These are phyloP conservation scores for Debaryomyces subglobosus DNA, from an alignment of 1,139 yeast genomes.

Conservation along the genomic window DNA sequence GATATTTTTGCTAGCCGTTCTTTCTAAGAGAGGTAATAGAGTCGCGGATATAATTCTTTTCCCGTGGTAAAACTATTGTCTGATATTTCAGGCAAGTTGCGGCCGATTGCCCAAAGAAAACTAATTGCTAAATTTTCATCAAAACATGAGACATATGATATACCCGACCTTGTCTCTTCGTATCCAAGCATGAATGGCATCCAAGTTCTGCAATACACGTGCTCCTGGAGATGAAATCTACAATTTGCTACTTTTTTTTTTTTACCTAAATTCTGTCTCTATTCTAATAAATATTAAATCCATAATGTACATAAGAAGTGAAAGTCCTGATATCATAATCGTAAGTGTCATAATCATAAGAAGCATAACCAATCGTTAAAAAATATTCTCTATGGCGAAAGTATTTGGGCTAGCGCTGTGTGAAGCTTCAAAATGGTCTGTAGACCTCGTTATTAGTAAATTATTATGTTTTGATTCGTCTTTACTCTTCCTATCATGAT, in stretches of 20 bases:
- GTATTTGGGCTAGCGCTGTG: background rate
- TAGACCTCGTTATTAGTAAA: background rate
- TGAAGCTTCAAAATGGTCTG: conserved; percentile 1
- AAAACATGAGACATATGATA: too few relatives aligned
- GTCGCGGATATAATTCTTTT: background rate
- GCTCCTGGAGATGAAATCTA: background rate
- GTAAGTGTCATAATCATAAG: background rate
- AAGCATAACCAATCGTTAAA: background rate
- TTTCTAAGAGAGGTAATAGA: background rate
- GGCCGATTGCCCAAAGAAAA: background rate
- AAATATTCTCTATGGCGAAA: conserved; percentile 1
- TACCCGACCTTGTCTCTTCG: too few relatives aligned
- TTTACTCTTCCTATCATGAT: background rate
- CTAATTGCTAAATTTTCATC: too few relatives aligned
- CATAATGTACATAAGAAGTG: background rate
- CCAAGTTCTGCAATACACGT: background rate
- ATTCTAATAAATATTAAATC: background rate
- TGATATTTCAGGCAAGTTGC: background rate
- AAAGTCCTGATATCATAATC: background rate
- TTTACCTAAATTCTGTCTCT: background rate
- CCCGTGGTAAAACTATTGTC: background rate
- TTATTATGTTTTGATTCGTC: background rate
- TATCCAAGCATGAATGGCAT: background rate
- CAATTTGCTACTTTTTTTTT: background rate
- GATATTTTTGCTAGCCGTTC: background rate